Evolutionary conservation across 148 eudicot species (phyloP), one percentile per base, ranked within the genome.

Genomic region (Chenopodium suecicum): DNA sequence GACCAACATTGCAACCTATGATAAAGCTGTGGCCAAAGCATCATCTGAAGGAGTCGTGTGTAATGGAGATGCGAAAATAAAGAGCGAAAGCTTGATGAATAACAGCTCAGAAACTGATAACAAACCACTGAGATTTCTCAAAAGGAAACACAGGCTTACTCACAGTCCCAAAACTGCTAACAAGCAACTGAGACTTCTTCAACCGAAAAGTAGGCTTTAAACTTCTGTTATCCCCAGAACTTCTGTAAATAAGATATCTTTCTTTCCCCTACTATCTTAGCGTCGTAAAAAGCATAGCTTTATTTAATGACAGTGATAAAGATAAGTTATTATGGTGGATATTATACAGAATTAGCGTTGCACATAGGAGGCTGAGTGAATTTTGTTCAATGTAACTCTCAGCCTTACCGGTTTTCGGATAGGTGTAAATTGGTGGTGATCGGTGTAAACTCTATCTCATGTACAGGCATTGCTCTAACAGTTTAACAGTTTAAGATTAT

Each of bases 1-100:
- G 2, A 95, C 98, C 52, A 92, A 89, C 85, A 85, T 91, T 17
- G 78, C 86, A 3, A 83, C 84, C 77, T 93, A 88, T 69, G 87
- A 84, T 71, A 81, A 83, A 81, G 37, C 78, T 69, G 1, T 19
- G 0, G 65, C 79, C 79, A 31, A 76, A 67, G 11, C 71, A 77
- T 72, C 83, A 74, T 79, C 71, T 1, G 89, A 87, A 74, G 81
- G 76, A 48, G 74, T 81, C 67, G 54, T 86, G n/a, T 78, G 72
- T 82, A 94, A 88, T 68, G 97, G 91, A 27, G 70, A 78, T 70
- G 80, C 27, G 83, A 84, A 79, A 83, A 81, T 73, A 11, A 83
- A 86, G 75, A 66, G 19, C 10, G 88, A 86, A 79, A 79, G 70
- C 66, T 68, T 74, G 5, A 65, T 77, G 48, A 74, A 69, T 29